These are phyloP conservation scores for Eucalyptus guilfoylei DNA, from an alignment of 345 rosid genomes.

Conservation along the genomic window DNA sequence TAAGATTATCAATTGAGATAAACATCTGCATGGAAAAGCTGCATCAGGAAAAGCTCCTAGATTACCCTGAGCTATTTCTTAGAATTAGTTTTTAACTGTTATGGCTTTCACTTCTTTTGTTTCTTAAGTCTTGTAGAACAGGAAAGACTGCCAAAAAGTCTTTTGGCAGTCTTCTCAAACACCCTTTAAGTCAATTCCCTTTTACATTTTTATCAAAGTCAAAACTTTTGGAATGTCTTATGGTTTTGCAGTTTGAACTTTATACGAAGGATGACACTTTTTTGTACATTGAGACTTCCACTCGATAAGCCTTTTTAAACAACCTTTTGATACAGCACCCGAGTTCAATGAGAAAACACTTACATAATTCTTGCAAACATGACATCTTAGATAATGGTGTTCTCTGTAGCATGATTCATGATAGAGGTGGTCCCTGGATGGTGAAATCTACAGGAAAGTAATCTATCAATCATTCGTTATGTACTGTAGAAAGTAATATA, in stretches of 20 bases:
- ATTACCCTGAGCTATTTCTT: neutral
- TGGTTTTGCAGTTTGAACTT: neutral
- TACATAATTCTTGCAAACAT: constrained; percentile 69
- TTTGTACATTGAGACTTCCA: neutral
- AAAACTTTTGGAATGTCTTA: neutral
- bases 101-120: neutral
- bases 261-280: neutral
- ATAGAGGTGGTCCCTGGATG: constrained; percentile 32
- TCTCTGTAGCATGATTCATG: constrained; percentile 74
- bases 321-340: neutral
- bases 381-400: constrained; percentile 69
- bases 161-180: no score
- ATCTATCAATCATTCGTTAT: neutral
- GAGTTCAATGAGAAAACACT: constrained; percentile 12
- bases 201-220: neutral
- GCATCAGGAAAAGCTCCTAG: neutral
- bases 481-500: neutral
- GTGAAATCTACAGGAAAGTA: neutral
- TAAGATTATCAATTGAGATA: neutral
- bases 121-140: neutral
- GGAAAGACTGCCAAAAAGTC: neutral
- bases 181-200: neutral
- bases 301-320: neutral
- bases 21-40: neutral
- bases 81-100: neutral